Evolutionary conservation across 2,329 filamentous ascomycete genomes (phyloP).

Genomic region (Dryadomyces sulphureus): DNA sequence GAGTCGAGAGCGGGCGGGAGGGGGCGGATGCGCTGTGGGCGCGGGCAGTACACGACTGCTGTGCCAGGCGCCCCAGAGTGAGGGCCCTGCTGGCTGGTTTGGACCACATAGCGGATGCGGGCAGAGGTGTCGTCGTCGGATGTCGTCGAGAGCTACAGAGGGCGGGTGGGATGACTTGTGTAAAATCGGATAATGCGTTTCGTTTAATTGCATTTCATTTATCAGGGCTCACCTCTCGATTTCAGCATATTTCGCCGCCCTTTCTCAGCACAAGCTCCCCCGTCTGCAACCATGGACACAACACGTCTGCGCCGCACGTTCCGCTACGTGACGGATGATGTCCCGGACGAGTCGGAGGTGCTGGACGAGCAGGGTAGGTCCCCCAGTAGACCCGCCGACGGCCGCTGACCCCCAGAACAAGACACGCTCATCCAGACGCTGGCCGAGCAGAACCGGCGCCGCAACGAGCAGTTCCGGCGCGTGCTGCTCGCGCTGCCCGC

Average conservation of each 20-base stretch:
- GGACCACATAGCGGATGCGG: conserved; percentile 6
- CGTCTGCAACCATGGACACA: conserved; percentile 13
- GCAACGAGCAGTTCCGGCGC: conserved; percentile 42
- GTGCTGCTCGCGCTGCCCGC: conserved; percentile 34
- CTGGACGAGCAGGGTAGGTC: conserved; percentile 60
- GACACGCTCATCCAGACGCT: conserved; percentile 46
- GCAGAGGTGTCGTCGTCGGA: neutral
- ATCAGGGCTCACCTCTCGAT: too few species aligned
- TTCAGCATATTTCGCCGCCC: too few species aligned
- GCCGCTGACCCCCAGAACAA: conserved; percentile 33
- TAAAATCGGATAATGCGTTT: neutral
- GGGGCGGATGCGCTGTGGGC: neutral
- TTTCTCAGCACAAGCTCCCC: too few species aligned
- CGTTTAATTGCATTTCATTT: neutral
- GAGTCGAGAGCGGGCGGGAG: neutral
- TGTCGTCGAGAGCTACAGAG: neutral
- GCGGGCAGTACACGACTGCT: neutral
- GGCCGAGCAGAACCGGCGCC: conserved; percentile 35
- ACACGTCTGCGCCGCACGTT: conserved; percentile 64
- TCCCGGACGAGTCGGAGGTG: conserved; percentile 38
- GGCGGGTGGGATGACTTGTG: neutral
- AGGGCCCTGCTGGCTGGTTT: conserved; percentile 5
- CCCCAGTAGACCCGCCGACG: neutral
- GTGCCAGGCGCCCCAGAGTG: neutral
- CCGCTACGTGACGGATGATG: conserved; percentile 52